Base-by-base conservation (phyloP, 176 grass and related monocot species). In the Raddia guianensis region DNA sequence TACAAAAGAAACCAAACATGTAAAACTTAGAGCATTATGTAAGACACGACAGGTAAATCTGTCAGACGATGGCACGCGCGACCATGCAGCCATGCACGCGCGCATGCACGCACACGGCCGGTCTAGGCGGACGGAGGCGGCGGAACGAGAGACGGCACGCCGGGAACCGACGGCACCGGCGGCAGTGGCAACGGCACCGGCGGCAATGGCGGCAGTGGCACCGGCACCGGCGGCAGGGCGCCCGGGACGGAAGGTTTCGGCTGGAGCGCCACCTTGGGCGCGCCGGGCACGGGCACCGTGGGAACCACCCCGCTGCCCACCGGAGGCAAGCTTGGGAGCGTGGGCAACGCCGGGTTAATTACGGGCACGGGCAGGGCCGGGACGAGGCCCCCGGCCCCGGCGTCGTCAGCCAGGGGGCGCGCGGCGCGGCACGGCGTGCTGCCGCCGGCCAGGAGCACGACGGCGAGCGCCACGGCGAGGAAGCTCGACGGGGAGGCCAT, bases 401-500 rank as follows among this genome's bases (percentile, higher is more conserved):
- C 62, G 11, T 49, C 12, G 16, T 80, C 83, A 6, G 55, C 62
- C 20, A 89, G 90, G 72, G 20, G 64, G 74, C 86, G 86, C 10
- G 90, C 70, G 8, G 79, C 75, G 6, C 82, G 34, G 66, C 83
- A 85, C 3, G 37, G 37, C 37, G 61, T 65, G 66, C 5, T 14
- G 74, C 56, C 45, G 76, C 66, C 32, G 27, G 27, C 27, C 8
- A 49, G 18, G 81, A 82, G 47, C 3, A 84, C 0, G 21, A 58
- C 8, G 48, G 79, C 80, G 61, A 90, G 68, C 33, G 45, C 55
- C 48, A 70, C 13, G 48, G 66, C 44, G 10, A 71, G 12, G 77
- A 77, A 68, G 72, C 66, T 64, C 27, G 66, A 72, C 4, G 57
- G 37, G 73, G 77, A 83, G 35, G 74, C 78, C 86, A 88, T 88